Percentiles rank a stretch among this genome's conserved stretches.
These are phyloP conservation scores for Solanum rostratum DNA, from an alignment of 257 asterid genomes.

Conservation along the genomic window DNA sequence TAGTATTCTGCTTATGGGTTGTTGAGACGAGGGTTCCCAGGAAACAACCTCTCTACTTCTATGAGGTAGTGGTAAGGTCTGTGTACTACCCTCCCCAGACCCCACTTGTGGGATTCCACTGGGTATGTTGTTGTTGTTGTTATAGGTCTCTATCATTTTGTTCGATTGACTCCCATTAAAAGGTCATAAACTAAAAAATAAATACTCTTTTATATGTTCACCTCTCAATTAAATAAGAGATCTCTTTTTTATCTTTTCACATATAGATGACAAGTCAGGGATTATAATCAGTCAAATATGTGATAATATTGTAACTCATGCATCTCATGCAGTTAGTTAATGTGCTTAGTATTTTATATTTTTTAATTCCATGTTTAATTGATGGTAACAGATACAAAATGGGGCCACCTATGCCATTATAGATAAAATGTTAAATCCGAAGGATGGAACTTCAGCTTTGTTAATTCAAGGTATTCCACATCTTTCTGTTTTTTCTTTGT, in stretches of 20 bases:
- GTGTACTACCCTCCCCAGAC: no score
- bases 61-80: no score
- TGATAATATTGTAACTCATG: not conserved
- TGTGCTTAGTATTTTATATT: slow-evolving; percentile 10
- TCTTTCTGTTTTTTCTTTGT: not conserved
- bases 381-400: slow-evolving; percentile 49
- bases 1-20: no score
- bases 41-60: no score
- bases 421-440: slow-evolving; percentile 59
- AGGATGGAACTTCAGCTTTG: slow-evolving; percentile 67
- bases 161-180: not conserved
- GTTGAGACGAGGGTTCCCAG: no score
- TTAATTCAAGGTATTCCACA: slow-evolving; percentile 59
- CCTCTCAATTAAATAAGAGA: not conserved
- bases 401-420: slow-evolving; percentile 62
- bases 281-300: not conserved
- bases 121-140: no score
- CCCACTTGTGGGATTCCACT: no score
- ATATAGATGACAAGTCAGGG: not conserved
- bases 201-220: not conserved
- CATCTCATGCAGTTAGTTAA: not conserved
- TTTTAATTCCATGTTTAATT: slow-evolving; percentile 10
- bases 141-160: not conserved
- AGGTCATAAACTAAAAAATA: not conserved
- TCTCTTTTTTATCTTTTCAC: not conserved